Conservation (phyloP, 257 asterid genomes). For the Fraxinus quadrangulata region DNA sequence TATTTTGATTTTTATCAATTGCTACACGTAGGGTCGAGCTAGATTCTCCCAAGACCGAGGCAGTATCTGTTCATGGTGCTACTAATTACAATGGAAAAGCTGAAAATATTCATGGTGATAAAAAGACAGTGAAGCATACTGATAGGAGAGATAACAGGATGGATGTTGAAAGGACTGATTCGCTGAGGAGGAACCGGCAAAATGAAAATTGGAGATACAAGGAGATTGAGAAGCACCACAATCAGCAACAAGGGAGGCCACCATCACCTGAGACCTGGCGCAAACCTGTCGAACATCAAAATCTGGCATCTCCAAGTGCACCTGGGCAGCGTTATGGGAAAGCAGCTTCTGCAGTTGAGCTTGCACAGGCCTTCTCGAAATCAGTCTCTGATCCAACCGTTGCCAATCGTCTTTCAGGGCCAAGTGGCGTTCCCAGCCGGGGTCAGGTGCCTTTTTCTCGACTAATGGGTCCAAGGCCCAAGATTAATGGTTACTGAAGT, state of each 20-base stretch:
- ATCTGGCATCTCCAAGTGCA: conserved; percentile 45
- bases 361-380: conserved; percentile 86
- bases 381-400: conserved; percentile 60
- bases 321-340: conserved; percentile 58
- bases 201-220: conserved; percentile 62
- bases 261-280: conserved; percentile 97
- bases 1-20: conserved; percentile 18
- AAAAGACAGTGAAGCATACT: conserved; percentile 41
- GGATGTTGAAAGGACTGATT: conserved; percentile 58
- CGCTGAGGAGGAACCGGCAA: conserved; percentile 62
- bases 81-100: conserved; percentile 44
- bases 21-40: conserved; percentile 53
- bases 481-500: conserved; percentile 83
- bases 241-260: conserved; percentile 67
- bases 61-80: conserved; percentile 28
- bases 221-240: conserved; percentile 53
- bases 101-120: conserved; percentile 44
- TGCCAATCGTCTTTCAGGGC: conserved; percentile 50
- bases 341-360: conserved; percentile 91
- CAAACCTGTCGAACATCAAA: conserved; percentile 58
- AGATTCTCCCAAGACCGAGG: conserved; percentile 48
- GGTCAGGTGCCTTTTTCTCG: conserved; percentile 81
- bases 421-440: conserved; percentile 58
- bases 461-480: conserved; percentile 78
- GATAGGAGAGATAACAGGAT: conserved; percentile 64